Evolutionary conservation across 371 early-diverging fungal genomes (phyloP).

Genomic region (Entomophthora muscae): DNA sequence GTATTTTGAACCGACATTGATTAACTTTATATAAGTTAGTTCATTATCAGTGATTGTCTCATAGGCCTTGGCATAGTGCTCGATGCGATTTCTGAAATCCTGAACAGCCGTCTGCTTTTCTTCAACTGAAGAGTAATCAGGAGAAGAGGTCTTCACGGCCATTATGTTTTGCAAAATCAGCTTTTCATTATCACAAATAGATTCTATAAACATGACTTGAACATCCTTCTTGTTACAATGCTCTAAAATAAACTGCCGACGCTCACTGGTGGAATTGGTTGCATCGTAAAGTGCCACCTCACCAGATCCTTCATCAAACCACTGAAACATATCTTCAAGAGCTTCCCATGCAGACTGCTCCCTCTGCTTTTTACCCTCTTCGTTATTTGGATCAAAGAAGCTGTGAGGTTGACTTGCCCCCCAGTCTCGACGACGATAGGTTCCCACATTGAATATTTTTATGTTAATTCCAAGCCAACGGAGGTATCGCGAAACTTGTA

Average conservation of each 20-base stretch:
- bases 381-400: constrained; percentile 81
- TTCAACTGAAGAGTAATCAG: constrained; percentile 70
- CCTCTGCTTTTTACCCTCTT: constrained; percentile 46
- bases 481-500: constrained; percentile 80
- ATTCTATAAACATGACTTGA: constrained; percentile 88
- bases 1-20: constrained; percentile 82
- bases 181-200: constrained; percentile 73
- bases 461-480: constrained; percentile 87
- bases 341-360: constrained; percentile 67
- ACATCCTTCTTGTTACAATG: constrained; percentile 41
- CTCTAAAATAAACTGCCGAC: constrained; percentile 52
- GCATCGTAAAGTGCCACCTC: constrained; percentile 88
- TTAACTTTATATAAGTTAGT: constrained; percentile 73
- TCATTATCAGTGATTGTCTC: constrained; percentile 60
- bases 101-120: constrained; percentile 50
- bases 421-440: constrained; percentile 72
- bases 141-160: constrained; percentile 80
- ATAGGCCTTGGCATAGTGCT: constrained; percentile 74
- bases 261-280: constrained; percentile 76
- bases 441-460: constrained; percentile 93
- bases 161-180: constrained; percentile 72
- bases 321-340: constrained; percentile 71
- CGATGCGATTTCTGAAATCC: constrained; percentile 76
- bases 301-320: constrained; percentile 66
- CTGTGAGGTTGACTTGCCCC: constrained; percentile 64